Evolutionary conservation across 768 basidiomycete species (phyloP).

Genomic region (Suillus brevipes): DNA sequence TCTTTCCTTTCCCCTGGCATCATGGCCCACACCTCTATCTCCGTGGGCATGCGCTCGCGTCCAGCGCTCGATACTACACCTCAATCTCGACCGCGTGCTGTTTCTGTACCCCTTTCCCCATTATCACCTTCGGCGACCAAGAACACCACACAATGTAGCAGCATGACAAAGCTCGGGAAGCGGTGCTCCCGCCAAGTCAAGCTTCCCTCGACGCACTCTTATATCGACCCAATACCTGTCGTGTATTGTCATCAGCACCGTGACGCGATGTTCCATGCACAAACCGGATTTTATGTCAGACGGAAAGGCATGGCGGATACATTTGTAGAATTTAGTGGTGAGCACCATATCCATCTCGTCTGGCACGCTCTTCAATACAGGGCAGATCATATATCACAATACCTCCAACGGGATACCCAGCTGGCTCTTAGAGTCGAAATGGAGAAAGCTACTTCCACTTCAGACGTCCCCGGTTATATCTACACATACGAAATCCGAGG

Average conservation of each 20-base stretch:
- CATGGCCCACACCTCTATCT: slow-evolving; percentile 6
- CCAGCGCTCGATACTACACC: slow-evolving; percentile 15
- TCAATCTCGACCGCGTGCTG: slow-evolving; percentile 20
- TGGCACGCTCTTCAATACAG: slow-evolving; percentile 9
- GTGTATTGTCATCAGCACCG: slow-evolving; percentile 68
- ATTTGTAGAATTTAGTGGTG: slow-evolving; percentile 63
- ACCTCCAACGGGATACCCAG: slow-evolving; percentile 62
- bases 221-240: slow-evolving; percentile 28
- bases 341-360: slow-evolving; percentile 14
- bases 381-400: slow-evolving; percentile 69
- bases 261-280: slow-evolving; percentile 47
- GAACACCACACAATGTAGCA: slow-evolving; percentile 52
- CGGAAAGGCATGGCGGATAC: slow-evolving; percentile 37
- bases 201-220: slow-evolving; percentile 29
- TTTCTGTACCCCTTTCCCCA: slow-evolving; percentile 20
- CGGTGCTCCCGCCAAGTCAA: slow-evolving; percentile 64
- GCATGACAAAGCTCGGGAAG: slow-evolving; percentile 62
- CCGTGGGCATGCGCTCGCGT: slow-evolving; percentile 13
- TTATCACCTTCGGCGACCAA: slow-evolving; percentile 20
- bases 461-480: slow-evolving; percentile 74
- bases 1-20: slow-evolving; percentile 17
- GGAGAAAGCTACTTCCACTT: slow-evolving; percentile 50
- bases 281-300: slow-evolving; percentile 58
- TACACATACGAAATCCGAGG: slow-evolving; percentile 82
- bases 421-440: slow-evolving; percentile 55